Percentiles rank a stretch among this genome's conserved stretches.
Conservation (phyloP, 371 early-diverging fungal species). For the Mortierella sp. region DNA sequence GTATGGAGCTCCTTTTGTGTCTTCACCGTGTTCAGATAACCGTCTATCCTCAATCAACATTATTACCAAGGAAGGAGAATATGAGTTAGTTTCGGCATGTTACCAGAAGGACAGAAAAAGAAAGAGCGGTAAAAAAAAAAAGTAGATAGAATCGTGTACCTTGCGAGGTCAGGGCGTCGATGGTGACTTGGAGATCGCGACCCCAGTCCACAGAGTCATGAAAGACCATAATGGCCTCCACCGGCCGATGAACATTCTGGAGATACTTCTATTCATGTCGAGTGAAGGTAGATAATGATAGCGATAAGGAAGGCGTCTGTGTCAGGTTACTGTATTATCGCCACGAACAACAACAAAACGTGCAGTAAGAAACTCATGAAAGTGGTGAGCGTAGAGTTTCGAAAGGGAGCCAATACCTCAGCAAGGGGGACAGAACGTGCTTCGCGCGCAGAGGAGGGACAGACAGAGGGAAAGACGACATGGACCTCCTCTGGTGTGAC, state of each 20-base stretch:
- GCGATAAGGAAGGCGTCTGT: background rate
- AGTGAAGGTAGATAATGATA: background rate
- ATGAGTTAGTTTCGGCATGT: background rate
- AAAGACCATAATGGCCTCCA: constrained; percentile 85
- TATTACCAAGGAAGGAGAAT: background rate
- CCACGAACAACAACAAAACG: no score
- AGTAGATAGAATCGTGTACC: background rate
- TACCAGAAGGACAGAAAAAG: background rate
- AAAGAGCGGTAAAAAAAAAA: background rate
- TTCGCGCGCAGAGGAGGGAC: constrained; percentile 73
- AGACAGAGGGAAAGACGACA: constrained; percentile 76
- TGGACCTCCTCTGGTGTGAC: constrained; percentile 85
- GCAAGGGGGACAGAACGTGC: constrained; percentile 41
- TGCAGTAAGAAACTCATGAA: background rate
- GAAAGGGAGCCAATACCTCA: constrained; percentile 30
- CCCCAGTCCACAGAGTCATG: constrained; percentile 92
- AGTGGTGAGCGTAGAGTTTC: background rate
- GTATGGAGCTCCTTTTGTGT: constrained; percentile 40
- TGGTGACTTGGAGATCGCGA: constrained; percentile 84
- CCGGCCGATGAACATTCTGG: constrained; percentile 68
- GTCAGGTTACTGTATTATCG: no score
- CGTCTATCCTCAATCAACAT: constrained; percentile 50
- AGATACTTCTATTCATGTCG: constrained; percentile 42
- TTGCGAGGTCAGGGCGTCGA: constrained; percentile 79
- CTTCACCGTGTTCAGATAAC: constrained; percentile 70